Base-by-base conservation (phyloP, 2,329 filamentous ascomycete species). In the Botrytis cinerea region DNA sequence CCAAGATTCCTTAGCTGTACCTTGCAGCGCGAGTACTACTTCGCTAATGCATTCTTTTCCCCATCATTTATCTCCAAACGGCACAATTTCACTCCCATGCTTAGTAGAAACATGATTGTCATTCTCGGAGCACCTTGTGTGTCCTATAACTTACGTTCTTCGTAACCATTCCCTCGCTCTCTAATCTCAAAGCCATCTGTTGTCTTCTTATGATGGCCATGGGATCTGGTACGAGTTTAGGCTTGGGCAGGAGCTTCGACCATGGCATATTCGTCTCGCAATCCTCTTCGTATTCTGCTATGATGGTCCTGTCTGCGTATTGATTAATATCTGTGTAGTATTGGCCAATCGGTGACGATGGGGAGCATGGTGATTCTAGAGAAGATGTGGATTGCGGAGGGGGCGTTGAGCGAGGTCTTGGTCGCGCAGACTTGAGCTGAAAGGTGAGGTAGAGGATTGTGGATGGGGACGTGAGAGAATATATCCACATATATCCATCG, bases 221-320 rank as follows among this genome's bases (percentile, higher is more conserved):
- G 20, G 62, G 43, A 48, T 64, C 43, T 32, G n/a, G 62, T 25
- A 64, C 20, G 20, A 46, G 22, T 48, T 64, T 64, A 7, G 62
- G 62, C 43, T 64, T 64, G 43, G 62, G 62, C 43, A 64, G 45
- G 43, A 64, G 62, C 43, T 35, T 64, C 6, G 43, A 64, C 62
- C 43, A 64, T 46, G 62, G 43, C 10, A 48, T 22, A n/a, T 48
- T 64, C 32, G n/a, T 35, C 45, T 20, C n/a, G 20, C 20, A 43
- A 20, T 35, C 61, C 28, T 46, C 61, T 64, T 32, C 18, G 9
- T 64, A 46, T 46, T 64, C 40, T 32, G n/a, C 12, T 46, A 64
- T 46, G 20, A 14, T 45, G 4, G 61, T 64, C 14, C 61, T 45
- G 18, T 46, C 61, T 28, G 40, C 16, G n/a, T 64, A 64, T 46